Evolutionary conservation across 2,329 filamentous ascomycete genomes (phyloP).

Genomic region (Didymella pinodella): DNA sequence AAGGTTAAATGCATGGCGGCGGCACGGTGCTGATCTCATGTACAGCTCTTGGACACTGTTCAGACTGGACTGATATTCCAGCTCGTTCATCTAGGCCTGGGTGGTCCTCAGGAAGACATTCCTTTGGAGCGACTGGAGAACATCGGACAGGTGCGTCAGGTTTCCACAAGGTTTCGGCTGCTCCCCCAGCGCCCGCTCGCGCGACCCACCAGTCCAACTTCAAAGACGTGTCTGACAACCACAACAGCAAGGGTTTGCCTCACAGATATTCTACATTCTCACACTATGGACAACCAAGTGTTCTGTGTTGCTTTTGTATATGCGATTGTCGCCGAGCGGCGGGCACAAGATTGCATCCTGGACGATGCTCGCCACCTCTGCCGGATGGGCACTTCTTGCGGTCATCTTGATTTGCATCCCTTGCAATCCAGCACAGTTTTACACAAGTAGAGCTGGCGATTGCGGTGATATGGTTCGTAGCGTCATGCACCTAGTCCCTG

Average conservation of each 20-base stretch:
- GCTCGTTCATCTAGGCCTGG: constrained; percentile 37
- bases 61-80: constrained; percentile 38
- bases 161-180: constrained; percentile 23
- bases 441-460: constrained; percentile 20
- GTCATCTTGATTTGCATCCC: constrained; percentile 37
- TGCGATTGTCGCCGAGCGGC: constrained; percentile 38
- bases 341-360: constrained; percentile 33
- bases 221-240: constrained; percentile 22
- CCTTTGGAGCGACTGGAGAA: constrained; percentile 25
- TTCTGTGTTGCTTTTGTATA: constrained; percentile 40
- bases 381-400: constrained; percentile 34
- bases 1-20: not conserved
- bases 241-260: constrained; percentile 39
- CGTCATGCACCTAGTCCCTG: no score
- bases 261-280: constrained; percentile 42
- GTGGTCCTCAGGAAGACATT: constrained; percentile 28
- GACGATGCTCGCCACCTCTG: constrained; percentile 29
- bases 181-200: constrained; percentile 10
- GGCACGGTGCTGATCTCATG: constrained; percentile 21
- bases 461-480: constrained; percentile 37
- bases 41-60: constrained; percentile 38
- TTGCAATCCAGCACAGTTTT: constrained; percentile 36
- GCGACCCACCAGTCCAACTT: constrained; percentile 12
- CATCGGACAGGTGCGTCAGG: constrained; percentile 38
- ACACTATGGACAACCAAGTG: constrained; percentile 41